Conservation (phyloP, 345 rosid genomes). For the Populus alba region DNA sequence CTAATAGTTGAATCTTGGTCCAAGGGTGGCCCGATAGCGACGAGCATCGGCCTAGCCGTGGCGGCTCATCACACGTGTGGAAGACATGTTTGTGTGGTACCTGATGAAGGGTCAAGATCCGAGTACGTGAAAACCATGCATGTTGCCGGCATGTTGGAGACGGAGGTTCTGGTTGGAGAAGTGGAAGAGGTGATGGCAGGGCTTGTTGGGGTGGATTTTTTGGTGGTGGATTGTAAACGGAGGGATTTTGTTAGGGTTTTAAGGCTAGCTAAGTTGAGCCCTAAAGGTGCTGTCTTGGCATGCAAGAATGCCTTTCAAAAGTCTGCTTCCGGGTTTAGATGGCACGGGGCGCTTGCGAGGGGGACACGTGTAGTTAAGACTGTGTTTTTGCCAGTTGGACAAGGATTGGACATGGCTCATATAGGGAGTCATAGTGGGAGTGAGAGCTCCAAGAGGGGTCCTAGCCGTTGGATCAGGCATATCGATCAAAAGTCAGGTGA, state of each 20-base stretch:
- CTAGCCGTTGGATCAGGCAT: conserved; percentile 77
- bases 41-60: conserved; percentile 72
- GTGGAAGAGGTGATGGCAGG: conserved; percentile 52
- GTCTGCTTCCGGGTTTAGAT: conserved; percentile 43
- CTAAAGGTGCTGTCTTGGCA: conserved; percentile 69
- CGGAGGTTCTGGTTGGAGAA: conserved; percentile 51
- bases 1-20: conserved; percentile 78
- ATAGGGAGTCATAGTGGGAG: conserved; percentile 40
- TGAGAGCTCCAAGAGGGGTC: conserved; percentile 17
- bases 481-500: conserved; percentile 69
- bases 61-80: conserved; percentile 70
- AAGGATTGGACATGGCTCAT: conserved; percentile 75
- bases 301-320: conserved; percentile 65
- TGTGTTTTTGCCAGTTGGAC: conserved; percentile 65
- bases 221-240: conserved; percentile 66
- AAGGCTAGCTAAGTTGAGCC: conserved; percentile 54
- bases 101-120: conserved; percentile 61
- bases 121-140: conserved; percentile 48
- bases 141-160: conserved; percentile 22
- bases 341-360: conserved; percentile 50
- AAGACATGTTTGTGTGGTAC: conserved; percentile 75
- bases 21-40: conserved; percentile 51
- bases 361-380: conserved; percentile 68
- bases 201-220: conserved; percentile 58
- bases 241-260: conserved; percentile 58